phyloP scores from a whole-genome alignment of 768 basidiomycete species.

The Leccinum aurantiacum region DNA sequence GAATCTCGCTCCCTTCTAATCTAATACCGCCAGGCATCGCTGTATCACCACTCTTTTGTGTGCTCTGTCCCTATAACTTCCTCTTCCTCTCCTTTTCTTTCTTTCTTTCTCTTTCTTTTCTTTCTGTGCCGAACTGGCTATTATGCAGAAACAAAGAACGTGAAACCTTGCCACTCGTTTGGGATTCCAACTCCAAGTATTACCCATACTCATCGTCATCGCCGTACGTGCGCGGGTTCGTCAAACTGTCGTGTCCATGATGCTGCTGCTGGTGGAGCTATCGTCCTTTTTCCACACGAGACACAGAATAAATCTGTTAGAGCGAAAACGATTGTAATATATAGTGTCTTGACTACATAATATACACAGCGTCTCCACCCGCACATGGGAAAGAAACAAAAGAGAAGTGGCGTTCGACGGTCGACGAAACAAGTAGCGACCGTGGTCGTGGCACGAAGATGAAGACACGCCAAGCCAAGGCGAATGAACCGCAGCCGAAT shows the following conservation, averaged over 20 bases:
- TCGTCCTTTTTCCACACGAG: not conserved
- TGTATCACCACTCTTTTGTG: conserved; percentile 31
- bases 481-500: not conserved
- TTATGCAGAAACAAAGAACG: conserved; percentile 15
- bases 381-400: not conserved
- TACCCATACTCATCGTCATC: not conserved
- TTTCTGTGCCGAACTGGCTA: conserved; percentile 11
- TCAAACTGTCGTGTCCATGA: not conserved
- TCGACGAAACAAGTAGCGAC: not conserved
- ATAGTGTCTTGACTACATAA: not conserved
- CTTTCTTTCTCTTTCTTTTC: not conserved
- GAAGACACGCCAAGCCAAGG: not conserved
- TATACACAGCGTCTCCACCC: not conserved
- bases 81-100: not conserved
- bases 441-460: not conserved
- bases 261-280: not conserved
- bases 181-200: not conserved
- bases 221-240: not conserved
- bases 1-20: conserved; percentile 2
- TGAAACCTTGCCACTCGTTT: conserved; percentile 11
- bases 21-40: conserved; percentile 18
- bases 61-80: not conserved
- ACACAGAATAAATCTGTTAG: not conserved
- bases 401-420: not conserved
- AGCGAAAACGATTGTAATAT: not conserved